Base-by-base conservation (phyloP, 768 basidiomycete genomes). In the Boletellus ananiceps region DNA sequence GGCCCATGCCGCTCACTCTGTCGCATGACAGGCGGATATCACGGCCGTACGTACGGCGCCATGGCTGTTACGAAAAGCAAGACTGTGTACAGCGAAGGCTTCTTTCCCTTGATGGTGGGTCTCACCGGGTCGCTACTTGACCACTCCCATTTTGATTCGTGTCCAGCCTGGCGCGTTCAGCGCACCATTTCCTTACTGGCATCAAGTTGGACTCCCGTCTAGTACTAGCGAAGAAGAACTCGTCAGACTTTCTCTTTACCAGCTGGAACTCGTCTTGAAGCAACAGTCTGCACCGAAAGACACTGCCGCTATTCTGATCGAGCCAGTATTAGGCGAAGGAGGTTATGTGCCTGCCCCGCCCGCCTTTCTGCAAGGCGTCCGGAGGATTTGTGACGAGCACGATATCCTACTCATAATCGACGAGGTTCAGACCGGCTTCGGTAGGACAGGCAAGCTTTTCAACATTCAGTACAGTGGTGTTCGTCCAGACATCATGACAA, bases 61-160 rank as follows among this genome's bases (percentile, higher is more conserved):
- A 93, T 94, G 85, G 88, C 88, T 3, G 73, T 98, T 32, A 98
- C 93, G n/a, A 84, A 79, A 61, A 91, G 87, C 71, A 98, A 97
- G 74, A 95, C 93, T 0, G 74, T 91, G 40, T 97, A 97, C 65
- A 86, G 84, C 21, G 79, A 84, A 57, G 86, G 88, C 6, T 74
- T 78, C 49, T 79, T 78, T 39, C 91, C 94, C 3, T 71, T 93
- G 49, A 93, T 97, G 90, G 92, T 87, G 58, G 47, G 77, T 62
- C 40, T 32, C 21, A 14, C 15, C 11, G 36, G 18, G 37, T 29
- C 16, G n/a, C 23, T 14, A 46, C 8, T 29, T 7, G 7, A 29
- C 29, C 9, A 14, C 32, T 44, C 48, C 7, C 13, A 49, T 46
- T 50, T 21, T 40, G 13, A 50, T 48, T 14, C 16, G 23, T 44